A percentile compares a stretch with the other conserved stretches of the same genome.
Evolutionary conservation across 768 basidiomycete genomes (phyloP).

Genomic region (Russula virescens): DNA sequence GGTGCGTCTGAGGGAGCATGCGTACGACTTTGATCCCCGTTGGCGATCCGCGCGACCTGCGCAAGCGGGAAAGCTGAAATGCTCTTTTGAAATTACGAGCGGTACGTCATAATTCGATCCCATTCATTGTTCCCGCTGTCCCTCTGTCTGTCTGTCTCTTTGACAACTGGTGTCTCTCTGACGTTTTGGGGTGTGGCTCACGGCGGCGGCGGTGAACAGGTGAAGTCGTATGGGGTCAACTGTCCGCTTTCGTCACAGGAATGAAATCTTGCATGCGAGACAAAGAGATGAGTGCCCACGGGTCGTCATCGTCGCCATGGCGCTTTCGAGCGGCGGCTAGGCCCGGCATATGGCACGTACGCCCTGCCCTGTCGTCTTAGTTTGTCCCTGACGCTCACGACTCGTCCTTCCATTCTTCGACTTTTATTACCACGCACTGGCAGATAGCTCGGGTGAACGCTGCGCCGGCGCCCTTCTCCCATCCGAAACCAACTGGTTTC

Average conservation of each 20-base stretch:
- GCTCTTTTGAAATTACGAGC: conserved; percentile 17
- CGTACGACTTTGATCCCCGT: conserved; percentile 14
- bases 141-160: not conserved
- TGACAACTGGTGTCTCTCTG: not conserved
- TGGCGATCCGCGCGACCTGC: conserved; percentile 14
- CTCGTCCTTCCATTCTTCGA: not conserved
- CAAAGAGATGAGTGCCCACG: not conserved
- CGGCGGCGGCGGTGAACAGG: not conserved
- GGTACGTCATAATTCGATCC: conserved; percentile 3
- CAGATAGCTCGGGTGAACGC: conserved; percentile 21
- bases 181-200: no score
- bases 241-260: conserved; percentile 16
- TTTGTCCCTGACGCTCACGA: not conserved
- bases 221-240: conserved; percentile 23
- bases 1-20: conserved; percentile 6
- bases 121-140: not conserved
- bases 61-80: not conserved
- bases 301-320: conserved; percentile 7
- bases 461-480: conserved; percentile 7
- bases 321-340: conserved; percentile 20
- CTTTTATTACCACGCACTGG: no score
- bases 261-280: conserved; percentile 21
- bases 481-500: conserved; percentile 14
- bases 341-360: conserved; percentile 22
- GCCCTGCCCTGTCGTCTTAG: not conserved